These are phyloP conservation scores for Podospora pseudoanserina DNA, from an alignment of 495 filamentous ascomycete genomes.

Conservation along the genomic window DNA sequence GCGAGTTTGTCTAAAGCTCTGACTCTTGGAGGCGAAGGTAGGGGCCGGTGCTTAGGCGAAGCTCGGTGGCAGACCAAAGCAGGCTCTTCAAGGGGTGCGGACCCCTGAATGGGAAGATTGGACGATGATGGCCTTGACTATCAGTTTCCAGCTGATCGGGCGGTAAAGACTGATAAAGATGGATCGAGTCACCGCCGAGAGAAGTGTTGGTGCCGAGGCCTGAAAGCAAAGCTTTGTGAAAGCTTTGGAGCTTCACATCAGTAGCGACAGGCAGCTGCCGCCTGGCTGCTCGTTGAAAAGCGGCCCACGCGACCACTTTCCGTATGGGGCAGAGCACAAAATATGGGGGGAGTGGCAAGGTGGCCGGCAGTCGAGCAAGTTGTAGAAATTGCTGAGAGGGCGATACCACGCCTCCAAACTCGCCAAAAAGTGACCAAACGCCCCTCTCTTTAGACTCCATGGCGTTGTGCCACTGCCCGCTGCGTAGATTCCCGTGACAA, in stretches of 20 bases:
- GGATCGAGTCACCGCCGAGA: not conserved
- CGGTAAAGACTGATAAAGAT: not conserved
- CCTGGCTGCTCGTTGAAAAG: not conserved
- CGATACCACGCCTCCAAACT: not conserved
- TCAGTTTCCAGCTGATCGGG: too few relatives aligned
- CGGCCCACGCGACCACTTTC: conserved; percentile 5
- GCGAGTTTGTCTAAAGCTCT: not conserved
- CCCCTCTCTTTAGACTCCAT: conserved; percentile 7
- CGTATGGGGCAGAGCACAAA: not conserved
- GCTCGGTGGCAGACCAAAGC: not conserved
- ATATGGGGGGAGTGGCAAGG: not conserved
- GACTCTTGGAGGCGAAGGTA: not conserved
- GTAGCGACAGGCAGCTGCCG: not conserved
- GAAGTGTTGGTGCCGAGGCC: not conserved
- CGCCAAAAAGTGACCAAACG: not conserved
- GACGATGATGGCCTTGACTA: not conserved
- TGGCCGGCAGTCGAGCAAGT: not conserved
- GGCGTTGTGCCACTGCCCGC: not conserved
- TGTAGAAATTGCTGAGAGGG: not conserved
- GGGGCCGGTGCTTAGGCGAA: not conserved
- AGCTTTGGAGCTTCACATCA: not conserved
- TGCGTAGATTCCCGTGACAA: not conserved
- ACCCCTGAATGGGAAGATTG: not conserved
- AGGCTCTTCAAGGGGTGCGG: not conserved
- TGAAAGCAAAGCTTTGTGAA: not conserved